These are phyloP conservation scores for Epicoccum sorghinum DNA, from an alignment of 2,329 filamentous ascomycete genomes.

Conservation along the genomic window DNA sequence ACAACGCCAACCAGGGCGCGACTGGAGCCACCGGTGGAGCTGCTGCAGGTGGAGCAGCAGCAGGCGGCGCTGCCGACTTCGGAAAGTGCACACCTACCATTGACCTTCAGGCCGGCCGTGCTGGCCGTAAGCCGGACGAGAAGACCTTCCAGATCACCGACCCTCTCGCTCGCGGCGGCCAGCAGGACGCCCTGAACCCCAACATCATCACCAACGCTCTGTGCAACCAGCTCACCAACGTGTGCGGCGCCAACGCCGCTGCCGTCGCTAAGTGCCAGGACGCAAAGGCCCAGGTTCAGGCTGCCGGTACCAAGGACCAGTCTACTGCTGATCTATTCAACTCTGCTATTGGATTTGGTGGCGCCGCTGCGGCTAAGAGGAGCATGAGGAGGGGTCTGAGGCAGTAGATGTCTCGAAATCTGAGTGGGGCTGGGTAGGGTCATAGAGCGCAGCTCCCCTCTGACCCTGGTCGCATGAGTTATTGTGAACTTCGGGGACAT, in stretches of 20 bases:
- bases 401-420: slow-evolving; percentile 3
- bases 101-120: slow-evolving; percentile 62
- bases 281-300: slow-evolving; percentile 61
- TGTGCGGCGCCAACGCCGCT: slow-evolving; percentile 67
- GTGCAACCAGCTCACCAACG: slow-evolving; percentile 71
- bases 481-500: neutral
- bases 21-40: slow-evolving; percentile 11
- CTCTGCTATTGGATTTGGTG: slow-evolving; percentile 46
- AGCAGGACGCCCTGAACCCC: slow-evolving; percentile 72
- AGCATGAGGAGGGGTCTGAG: slow-evolving; percentile 30
- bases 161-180: slow-evolving; percentile 63
- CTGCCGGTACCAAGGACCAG: slow-evolving; percentile 50
- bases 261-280: slow-evolving; percentile 61
- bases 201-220: slow-evolving; percentile 77
- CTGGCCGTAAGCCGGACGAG: slow-evolving; percentile 60
- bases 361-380: slow-evolving; percentile 30
- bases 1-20: slow-evolving; percentile 19
- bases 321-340: slow-evolving; percentile 52
- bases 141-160: slow-evolving; percentile 73
- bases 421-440: slow-evolving; percentile 1
- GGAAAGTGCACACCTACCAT: slow-evolving; percentile 58
- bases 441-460: slow-evolving; percentile 1
- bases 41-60: slow-evolving; percentile 6
- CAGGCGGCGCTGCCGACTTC: slow-evolving; percentile 40
- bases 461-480: neutral